Evolutionary conservation across 164 flowering plant genomes (phyloP).

Genomic region (Liquidambar formosana): DNA sequence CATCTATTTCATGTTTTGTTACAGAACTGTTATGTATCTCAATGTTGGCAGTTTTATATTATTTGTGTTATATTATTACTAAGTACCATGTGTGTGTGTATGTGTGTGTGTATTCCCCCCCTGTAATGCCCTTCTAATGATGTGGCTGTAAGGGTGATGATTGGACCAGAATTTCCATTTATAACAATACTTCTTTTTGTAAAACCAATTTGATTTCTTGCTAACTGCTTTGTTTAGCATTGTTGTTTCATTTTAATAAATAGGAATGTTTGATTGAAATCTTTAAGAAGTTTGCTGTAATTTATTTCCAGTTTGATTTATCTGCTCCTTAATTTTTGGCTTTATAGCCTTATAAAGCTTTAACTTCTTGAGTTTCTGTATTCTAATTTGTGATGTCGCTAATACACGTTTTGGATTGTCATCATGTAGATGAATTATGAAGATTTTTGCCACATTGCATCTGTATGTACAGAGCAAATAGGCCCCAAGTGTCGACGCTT

Average conservation of each 20-base stretch:
- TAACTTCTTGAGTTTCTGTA: neutral
- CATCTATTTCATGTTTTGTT: no score
- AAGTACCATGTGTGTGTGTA: no score
- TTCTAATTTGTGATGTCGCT: neutral
- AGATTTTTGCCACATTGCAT: conserved; percentile 98
- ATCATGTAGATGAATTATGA: conserved; percentile 92
- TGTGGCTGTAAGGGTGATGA: neutral
- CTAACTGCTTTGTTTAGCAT: neutral
- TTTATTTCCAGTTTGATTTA: neutral
- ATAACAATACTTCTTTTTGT: neutral
- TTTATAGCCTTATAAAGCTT: neutral
- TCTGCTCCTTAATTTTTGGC: neutral
- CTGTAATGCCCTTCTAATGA: no score
- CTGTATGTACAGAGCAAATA: conserved; percentile 95
- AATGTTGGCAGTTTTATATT: no score
- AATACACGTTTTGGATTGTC: neutral
- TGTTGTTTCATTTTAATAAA: neutral
- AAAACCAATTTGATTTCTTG: neutral
- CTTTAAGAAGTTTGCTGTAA: neutral
- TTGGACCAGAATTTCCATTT: neutral
- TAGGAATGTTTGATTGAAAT: neutral
- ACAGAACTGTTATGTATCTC: no score
- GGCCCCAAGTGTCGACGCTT: conserved; percentile 96
- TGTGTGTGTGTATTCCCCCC: no score
- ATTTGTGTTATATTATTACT: no score